phyloP scores from a whole-genome alignment of 352 stramenopile genomes.

The Phytophthora foliorum region DNA sequence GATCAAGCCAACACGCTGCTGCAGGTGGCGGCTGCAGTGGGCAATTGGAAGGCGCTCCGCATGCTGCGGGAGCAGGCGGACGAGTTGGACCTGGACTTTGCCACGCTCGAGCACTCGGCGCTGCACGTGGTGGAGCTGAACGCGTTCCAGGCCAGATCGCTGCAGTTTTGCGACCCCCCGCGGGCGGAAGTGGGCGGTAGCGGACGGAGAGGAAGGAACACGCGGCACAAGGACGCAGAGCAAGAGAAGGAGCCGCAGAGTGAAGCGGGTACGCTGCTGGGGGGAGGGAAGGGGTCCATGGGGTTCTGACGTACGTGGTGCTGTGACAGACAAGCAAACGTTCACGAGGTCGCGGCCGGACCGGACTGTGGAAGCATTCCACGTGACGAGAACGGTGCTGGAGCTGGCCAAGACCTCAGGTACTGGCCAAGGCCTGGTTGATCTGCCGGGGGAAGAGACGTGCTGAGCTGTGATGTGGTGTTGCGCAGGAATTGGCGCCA shows the following conservation, averaged over 20 bases:
- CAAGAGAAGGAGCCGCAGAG: constrained; percentile 34
- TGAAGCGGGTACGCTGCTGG: constrained; percentile 62
- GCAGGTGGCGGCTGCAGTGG: constrained; percentile 59
- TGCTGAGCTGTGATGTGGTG: constrained; percentile 6
- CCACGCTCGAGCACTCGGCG: constrained; percentile 41
- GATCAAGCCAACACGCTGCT: constrained; percentile 55
- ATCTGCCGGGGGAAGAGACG: background rate
- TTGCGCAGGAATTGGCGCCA: constrained; percentile 43
- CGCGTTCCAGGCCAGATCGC: constrained; percentile 59
- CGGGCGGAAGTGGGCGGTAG: constrained; percentile 10
- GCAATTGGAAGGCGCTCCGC: constrained; percentile 57
- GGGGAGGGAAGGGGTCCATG: no score
- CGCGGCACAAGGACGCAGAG: constrained; percentile 9
- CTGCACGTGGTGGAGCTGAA: constrained; percentile 67
- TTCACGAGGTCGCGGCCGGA: constrained; percentile 43
- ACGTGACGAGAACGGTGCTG: constrained; percentile 49
- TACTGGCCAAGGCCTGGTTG: constrained; percentile 13
- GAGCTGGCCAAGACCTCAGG: constrained; percentile 46
- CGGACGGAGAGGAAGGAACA: constrained; percentile 2
- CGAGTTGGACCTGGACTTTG: constrained; percentile 40
- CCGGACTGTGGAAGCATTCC: constrained; percentile 36
- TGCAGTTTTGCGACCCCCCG: constrained; percentile 50
- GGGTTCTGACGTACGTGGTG: background rate
- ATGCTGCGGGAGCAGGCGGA: constrained; percentile 54
- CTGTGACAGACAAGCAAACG: constrained; percentile 49